phyloP scores from a whole-genome alignment of 176 grass and related monocot species.

The Triticum monococcum region DNA sequence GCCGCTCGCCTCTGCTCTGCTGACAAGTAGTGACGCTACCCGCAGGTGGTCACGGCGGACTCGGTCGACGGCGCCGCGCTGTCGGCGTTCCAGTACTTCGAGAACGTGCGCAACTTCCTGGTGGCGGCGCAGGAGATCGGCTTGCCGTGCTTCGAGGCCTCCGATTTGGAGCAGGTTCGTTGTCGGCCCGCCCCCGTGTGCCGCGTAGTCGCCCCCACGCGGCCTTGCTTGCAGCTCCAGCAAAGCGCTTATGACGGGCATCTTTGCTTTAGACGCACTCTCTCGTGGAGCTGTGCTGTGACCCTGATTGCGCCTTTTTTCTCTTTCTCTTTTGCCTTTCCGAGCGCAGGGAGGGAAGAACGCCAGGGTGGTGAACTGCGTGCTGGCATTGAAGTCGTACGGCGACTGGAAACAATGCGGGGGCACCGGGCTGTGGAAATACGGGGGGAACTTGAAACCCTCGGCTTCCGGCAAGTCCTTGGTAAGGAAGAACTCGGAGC shows the following conservation, averaged over 20 bases:
- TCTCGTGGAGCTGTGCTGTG: slow-evolving; percentile 27
- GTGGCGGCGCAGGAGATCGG: slow-evolving; percentile 83
- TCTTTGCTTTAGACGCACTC: slow-evolving; percentile 40
- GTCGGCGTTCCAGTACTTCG: slow-evolving; percentile 98
- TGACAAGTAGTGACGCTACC: background rate
- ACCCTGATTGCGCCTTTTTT: slow-evolving; percentile 42
- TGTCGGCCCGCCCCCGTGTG: slow-evolving; percentile 13
- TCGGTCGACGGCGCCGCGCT: slow-evolving; percentile 91
- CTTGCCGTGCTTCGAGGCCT: slow-evolving; percentile 87
- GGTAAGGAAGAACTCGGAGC: slow-evolving; percentile 77
- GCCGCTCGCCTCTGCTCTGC: background rate
- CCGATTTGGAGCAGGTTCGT: slow-evolving; percentile 94
- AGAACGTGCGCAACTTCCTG: slow-evolving; percentile 99
- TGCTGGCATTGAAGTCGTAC: slow-evolving; percentile 87
- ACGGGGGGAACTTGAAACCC: slow-evolving; percentile 74
- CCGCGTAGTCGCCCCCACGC: background rate
- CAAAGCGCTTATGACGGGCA: slow-evolving; percentile 32
- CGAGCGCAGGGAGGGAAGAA: slow-evolving; percentile 93
- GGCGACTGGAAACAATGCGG: slow-evolving; percentile 95
- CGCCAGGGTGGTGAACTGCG: slow-evolving; percentile 89
- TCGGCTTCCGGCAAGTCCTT: slow-evolving; percentile 65
- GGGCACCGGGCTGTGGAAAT: slow-evolving; percentile 84
- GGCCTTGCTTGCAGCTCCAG: slow-evolving; percentile 44
- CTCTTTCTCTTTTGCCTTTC: slow-evolving; percentile 1
- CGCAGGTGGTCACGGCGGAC: slow-evolving; percentile 88